phyloP scores from a whole-genome alignment of 176 grass and related monocot genomes.

The Elymus sibiricus region DNA sequence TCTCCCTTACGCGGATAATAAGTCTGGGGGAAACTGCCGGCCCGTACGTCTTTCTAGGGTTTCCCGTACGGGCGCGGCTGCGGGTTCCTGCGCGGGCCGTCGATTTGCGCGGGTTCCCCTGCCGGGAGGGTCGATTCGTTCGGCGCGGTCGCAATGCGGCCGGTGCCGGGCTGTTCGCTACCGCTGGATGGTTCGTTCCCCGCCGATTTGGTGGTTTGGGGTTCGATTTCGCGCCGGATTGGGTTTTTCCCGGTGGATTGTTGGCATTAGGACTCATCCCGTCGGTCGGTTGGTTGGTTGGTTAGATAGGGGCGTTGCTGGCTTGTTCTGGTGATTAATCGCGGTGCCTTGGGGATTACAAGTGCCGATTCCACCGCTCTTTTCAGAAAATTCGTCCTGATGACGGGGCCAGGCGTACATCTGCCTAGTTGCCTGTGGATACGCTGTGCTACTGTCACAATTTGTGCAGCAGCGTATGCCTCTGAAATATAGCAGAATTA shows the following conservation, averaged over 20 bases:
- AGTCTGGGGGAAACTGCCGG: background rate
- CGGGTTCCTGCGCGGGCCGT: background rate
- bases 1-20: rapidly evolving
- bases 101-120: background rate
- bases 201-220: background rate
- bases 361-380: background rate
- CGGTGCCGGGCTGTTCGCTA: background rate
- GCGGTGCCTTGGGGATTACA: background rate
- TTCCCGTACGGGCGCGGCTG: background rate
- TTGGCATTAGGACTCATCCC: too few relatives aligned
- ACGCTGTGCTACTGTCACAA: background rate
- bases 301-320: too few relatives aligned
- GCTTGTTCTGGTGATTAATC: background rate
- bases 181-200: background rate
- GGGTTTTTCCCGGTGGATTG: background rate
- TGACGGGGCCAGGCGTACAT: background rate
- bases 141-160: background rate
- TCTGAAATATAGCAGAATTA: background rate
- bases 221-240: background rate
- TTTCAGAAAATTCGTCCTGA: background rate
- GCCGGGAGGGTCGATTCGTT: background rate
- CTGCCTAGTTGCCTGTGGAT: background rate
- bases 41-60: background rate
- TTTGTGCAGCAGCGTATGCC: background rate
- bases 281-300: too few relatives aligned